phyloP scores from a whole-genome alignment of 202 grass and related monocot species.

The Panicum hallii region DNA sequence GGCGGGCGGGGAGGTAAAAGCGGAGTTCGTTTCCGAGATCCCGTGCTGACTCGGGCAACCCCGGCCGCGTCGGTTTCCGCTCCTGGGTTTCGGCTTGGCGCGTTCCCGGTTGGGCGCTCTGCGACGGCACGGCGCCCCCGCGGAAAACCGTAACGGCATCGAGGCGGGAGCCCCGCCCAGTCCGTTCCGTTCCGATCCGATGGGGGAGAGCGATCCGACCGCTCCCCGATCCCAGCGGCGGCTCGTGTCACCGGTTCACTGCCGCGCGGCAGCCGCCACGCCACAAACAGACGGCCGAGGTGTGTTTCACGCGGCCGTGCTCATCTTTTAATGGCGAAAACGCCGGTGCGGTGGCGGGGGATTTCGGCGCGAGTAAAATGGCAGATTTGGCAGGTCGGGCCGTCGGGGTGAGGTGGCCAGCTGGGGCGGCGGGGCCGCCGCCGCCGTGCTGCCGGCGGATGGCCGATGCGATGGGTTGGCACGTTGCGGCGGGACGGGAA shows the following conservation, averaged over 20 bases:
- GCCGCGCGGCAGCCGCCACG: background rate
- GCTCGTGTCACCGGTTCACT: background rate
- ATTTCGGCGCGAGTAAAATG: background rate
- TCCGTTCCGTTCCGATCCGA: background rate
- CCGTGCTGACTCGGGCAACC: constrained; percentile 25
- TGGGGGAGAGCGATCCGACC: background rate
- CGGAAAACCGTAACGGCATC: constrained; percentile 1
- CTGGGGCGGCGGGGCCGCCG: background rate
- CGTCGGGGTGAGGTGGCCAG: background rate
- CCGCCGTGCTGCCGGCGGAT: no score
- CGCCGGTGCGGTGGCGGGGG: background rate
- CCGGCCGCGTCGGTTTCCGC: background rate
- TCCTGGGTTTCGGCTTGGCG: background rate
- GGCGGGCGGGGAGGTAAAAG: background rate
- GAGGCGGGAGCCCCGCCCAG: background rate
- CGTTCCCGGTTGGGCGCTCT: background rate
- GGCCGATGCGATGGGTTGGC: background rate
- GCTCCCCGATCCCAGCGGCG: background rate
- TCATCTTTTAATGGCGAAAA: no score
- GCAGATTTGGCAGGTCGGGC: background rate
- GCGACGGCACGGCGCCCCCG: constrained; percentile 12
- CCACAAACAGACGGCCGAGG: background rate
- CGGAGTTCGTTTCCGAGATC: background rate
- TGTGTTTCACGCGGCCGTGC: background rate
- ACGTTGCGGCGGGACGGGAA: constrained; percentile 15